phyloP scores from a whole-genome alignment of 179 eudicot genomes.

The Beta lomatogona region DNA sequence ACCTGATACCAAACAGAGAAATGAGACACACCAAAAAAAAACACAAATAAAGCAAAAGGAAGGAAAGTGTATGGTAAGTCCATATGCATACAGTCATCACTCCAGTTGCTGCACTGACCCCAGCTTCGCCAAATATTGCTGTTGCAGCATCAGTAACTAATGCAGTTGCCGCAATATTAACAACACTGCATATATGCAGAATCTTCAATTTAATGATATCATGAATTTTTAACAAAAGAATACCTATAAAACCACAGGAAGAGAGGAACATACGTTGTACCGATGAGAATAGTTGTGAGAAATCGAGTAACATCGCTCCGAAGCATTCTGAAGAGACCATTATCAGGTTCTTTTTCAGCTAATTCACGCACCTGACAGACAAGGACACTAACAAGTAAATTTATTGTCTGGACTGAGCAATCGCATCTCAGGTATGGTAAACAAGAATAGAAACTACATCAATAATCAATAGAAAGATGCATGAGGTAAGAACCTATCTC shows the following conservation, averaged over 20 bases:
- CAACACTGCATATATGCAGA: conserved; percentile 64
- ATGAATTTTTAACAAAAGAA: conserved; percentile 17
- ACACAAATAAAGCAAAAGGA: not conserved
- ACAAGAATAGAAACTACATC: not conserved
- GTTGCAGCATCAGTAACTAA: conserved; percentile 97
- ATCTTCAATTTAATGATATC: conserved; percentile 30
- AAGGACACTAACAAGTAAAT: conserved; percentile 9
- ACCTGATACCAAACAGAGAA: conserved; percentile 54
- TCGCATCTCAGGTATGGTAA: not conserved
- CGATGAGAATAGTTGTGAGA: conserved; percentile 93
- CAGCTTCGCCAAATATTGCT: conserved; percentile 91
- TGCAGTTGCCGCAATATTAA: conserved; percentile 96
- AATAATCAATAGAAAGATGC: not conserved
- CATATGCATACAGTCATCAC: conserved; percentile 81
- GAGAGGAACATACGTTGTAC: conserved; percentile 76
- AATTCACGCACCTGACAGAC: conserved; percentile 73
- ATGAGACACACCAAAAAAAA: conserved; percentile 23
- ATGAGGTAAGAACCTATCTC: not conserved
- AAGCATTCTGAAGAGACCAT: conserved; percentile 92
- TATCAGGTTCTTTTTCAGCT: conserved; percentile 84
- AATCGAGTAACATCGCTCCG: conserved; percentile 93
- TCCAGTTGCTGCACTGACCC: conserved; percentile 95
- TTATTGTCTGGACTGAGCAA: not conserved
- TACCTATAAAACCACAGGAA: conserved; percentile 6
- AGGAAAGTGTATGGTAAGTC: not conserved